Evolutionary conservation across 371 early-diverging fungal genomes (phyloP).

Genomic region (Saksenaea vasiformis): DNA sequence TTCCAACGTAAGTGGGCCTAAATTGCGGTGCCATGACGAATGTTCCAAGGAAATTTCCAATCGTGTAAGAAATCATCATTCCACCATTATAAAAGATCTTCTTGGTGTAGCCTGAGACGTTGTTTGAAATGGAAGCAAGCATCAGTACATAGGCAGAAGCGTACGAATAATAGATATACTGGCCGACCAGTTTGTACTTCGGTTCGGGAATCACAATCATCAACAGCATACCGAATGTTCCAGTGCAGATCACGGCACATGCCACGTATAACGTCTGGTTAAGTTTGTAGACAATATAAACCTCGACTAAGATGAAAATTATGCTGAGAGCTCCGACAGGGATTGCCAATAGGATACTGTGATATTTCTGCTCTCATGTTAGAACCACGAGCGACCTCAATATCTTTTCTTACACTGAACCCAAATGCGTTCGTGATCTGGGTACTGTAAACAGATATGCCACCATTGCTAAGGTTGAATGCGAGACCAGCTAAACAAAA

Average conservation of each 20-base stretch:
- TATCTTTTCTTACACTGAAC: slow-evolving; percentile 11
- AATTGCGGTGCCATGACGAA: slow-evolving; percentile 19
- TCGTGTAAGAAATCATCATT: slow-evolving; percentile 2
- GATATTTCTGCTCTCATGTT: not conserved
- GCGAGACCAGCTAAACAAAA: slow-evolving; percentile 3
- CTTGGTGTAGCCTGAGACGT: slow-evolving; percentile 5
- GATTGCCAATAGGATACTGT: not conserved
- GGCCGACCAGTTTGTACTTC: slow-evolving; percentile 11
- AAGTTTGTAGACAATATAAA: slow-evolving; percentile 4
- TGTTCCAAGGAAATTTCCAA: slow-evolving; percentile 25
- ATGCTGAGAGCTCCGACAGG: slow-evolving; percentile 10
- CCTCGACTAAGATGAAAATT: slow-evolving; percentile 8
- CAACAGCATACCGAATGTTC: slow-evolving; percentile 11
- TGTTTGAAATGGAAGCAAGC: slow-evolving; percentile 11
- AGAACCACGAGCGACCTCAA: not conserved
- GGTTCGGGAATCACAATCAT: slow-evolving; percentile 13
- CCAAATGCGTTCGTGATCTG: slow-evolving; percentile 13
- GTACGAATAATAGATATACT: slow-evolving; percentile 7
- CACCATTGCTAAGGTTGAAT: slow-evolving; percentile 11
- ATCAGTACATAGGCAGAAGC: slow-evolving; percentile 15
- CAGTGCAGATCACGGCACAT: slow-evolving; percentile 1
- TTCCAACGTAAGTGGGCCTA: slow-evolving; percentile 14
- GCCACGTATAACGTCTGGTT: slow-evolving; percentile 10
- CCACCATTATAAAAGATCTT: slow-evolving; percentile 6
- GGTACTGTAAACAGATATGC: slow-evolving; percentile 3